phyloP scores from a whole-genome alignment of 768 basidiomycete genomes.

The Leccinellum albellum region DNA sequence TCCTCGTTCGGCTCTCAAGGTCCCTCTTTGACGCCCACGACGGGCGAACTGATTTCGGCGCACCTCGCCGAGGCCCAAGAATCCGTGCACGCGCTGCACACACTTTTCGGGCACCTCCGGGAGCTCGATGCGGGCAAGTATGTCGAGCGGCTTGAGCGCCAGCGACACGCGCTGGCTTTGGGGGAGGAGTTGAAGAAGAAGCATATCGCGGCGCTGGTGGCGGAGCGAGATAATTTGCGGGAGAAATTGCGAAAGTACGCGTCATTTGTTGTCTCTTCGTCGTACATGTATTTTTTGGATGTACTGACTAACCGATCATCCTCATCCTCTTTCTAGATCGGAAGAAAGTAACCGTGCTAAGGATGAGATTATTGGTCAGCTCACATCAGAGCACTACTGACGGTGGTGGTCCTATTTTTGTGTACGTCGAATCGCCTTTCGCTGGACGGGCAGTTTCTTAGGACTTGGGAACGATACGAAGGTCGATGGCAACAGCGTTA shows the following conservation, averaged over 20 bases:
- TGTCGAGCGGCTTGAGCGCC: constrained; percentile 38
- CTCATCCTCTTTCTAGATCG: neutral
- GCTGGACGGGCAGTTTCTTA: neutral
- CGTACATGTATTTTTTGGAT: neutral
- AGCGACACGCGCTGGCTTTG: constrained; percentile 33
- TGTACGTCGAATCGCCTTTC: neutral
- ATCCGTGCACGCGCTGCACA: neutral
- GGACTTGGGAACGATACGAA: neutral
- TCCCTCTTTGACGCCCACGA: neutral
- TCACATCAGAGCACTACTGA: neutral
- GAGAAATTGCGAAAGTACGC: neutral
- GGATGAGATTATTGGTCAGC: constrained; percentile 1
- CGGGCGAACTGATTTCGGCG: constrained; percentile 25
- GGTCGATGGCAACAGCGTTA: neutral
- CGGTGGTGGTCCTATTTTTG: neutral
- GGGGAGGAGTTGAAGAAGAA: constrained; percentile 33
- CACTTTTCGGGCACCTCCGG: constrained; percentile 9
- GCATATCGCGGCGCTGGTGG: constrained; percentile 8
- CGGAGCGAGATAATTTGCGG: constrained; percentile 1
- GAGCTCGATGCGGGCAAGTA: constrained; percentile 24
- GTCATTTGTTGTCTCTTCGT: neutral
- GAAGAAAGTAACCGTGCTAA: neutral
- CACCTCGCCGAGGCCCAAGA: neutral
- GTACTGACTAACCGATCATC: neutral
- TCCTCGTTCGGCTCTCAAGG: constrained; percentile 2